Evolutionary conservation across 148 eudicot species (phyloP).

Genomic region (Dianthus caryophyllus): DNA sequence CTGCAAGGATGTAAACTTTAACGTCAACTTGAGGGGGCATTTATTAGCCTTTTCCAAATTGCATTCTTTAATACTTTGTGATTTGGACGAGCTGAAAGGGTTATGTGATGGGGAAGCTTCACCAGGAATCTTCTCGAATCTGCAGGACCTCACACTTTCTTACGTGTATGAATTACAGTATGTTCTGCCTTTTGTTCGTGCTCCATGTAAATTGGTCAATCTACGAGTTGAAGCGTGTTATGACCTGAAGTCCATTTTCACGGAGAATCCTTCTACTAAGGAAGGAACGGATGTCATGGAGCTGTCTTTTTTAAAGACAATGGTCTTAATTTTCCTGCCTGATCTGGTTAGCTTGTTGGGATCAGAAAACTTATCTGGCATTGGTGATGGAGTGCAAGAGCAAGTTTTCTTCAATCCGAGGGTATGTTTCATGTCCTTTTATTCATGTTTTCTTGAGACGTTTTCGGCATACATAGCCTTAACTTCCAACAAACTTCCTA

Average conservation of each 20-base stretch:
- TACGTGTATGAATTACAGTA: background rate
- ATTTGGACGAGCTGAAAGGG: background rate
- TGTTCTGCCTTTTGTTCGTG: background rate
- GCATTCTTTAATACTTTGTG: background rate
- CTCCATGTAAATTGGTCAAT: background rate
- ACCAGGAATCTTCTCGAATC: background rate
- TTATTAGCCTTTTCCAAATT: background rate
- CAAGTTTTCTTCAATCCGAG: constrained; percentile 2
- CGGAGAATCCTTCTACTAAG: background rate
- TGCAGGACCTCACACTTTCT: rapidly evolving
- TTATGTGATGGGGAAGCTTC: background rate
- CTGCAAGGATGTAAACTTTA: background rate
- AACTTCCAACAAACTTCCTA: background rate
- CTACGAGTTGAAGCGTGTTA: background rate
- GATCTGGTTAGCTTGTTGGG: background rate
- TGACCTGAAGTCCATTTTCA: background rate
- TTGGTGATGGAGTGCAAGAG: background rate
- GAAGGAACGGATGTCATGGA: background rate
- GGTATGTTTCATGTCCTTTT: no score
- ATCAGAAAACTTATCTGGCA: background rate
- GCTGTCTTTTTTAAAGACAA: background rate
- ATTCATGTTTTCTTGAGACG: background rate
- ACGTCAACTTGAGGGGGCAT: background rate
- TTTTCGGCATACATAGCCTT: no score
- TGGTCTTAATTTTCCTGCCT: background rate